phyloP scores from a whole-genome alignment of 768 basidiomycete species.

The Collybia nuda region DNA sequence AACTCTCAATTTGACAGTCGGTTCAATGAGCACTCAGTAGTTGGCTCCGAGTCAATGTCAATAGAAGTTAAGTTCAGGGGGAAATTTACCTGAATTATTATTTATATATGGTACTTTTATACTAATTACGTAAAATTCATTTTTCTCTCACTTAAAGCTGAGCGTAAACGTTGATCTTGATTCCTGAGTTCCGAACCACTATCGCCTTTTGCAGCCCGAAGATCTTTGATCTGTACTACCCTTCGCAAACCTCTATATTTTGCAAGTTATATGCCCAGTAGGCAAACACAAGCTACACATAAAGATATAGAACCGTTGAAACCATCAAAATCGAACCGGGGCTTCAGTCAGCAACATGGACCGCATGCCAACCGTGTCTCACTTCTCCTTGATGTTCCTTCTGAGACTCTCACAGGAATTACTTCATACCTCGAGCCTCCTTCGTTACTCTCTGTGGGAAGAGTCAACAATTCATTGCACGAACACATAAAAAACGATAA shows the following conservation, averaged over 20 bases:
- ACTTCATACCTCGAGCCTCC: conserved; percentile 70
- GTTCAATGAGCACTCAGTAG: no score
- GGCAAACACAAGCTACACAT: conserved; percentile 38
- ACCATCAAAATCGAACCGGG: conserved; percentile 22
- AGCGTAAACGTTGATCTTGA: no score
- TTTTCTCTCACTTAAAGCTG: no score
- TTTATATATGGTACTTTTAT: no score
- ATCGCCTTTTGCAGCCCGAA: no score
- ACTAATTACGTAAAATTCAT: no score
- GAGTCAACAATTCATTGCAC: conserved; percentile 50
- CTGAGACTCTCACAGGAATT: conserved; percentile 75
- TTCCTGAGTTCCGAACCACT: no score
- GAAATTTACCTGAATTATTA: no score
- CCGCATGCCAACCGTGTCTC: conserved; percentile 24
- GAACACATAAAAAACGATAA: conserved; percentile 75
- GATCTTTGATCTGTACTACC: conserved; percentile 13
- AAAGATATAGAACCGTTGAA: conserved; percentile 36
- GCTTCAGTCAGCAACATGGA: conserved; percentile 50
- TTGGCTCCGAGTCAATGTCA: no score
- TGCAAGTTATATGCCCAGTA: conserved; percentile 68
- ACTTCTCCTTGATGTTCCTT: conserved; percentile 52
- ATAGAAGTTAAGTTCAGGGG: no score
- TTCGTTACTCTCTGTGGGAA: conserved; percentile 56
- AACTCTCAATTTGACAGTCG: no score
- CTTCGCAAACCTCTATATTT: not conserved